Evolutionary conservation across 169 alveolate species (phyloP).

Genomic region (Babesia ovis): DNA sequence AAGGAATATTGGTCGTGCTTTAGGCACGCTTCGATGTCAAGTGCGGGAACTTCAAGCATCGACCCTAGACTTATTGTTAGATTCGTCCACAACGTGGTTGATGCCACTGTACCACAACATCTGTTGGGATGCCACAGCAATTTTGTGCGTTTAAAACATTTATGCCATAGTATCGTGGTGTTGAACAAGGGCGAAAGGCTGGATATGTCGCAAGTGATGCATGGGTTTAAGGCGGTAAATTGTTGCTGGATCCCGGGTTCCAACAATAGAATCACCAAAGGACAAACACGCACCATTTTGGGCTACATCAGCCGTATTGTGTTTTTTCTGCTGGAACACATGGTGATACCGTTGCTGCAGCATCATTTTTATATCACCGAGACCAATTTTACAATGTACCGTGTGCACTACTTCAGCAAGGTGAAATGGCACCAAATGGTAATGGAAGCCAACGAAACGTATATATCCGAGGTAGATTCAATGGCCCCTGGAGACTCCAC

Average conservation of each 20-base stretch:
- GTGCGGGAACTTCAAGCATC: neutral
- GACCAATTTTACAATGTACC: conserved; percentile 37
- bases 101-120: conserved; percentile 7
- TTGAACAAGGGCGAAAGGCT: conserved; percentile 62
- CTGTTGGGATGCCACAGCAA: conserved; percentile 45
- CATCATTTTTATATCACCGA: conserved; percentile 61
- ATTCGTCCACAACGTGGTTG: conserved; percentile 15
- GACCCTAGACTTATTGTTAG: conserved; percentile 2
- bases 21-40: neutral
- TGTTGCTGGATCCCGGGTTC: conserved; percentile 29
- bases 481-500: neutral
- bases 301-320: conserved; percentile 49
- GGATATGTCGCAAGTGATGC: conserved; percentile 60
- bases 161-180: conserved; percentile 41
- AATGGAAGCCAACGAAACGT: conserved; percentile 15
- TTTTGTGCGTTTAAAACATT: conserved; percentile 15
- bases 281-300: conserved; percentile 50
- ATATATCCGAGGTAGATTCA: conserved; percentile 1
- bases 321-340: conserved; percentile 49
- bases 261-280: conserved; percentile 10
- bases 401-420: conserved; percentile 44
- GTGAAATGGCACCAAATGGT: conserved; percentile 55
- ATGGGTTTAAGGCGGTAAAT: conserved; percentile 32
- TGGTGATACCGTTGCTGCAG: conserved; percentile 50
- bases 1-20: conserved; percentile 18